Base-by-base conservation (phyloP, 2,329 filamentous ascomycete genomes). In the Pseudogymnoascus sp. region DNA sequence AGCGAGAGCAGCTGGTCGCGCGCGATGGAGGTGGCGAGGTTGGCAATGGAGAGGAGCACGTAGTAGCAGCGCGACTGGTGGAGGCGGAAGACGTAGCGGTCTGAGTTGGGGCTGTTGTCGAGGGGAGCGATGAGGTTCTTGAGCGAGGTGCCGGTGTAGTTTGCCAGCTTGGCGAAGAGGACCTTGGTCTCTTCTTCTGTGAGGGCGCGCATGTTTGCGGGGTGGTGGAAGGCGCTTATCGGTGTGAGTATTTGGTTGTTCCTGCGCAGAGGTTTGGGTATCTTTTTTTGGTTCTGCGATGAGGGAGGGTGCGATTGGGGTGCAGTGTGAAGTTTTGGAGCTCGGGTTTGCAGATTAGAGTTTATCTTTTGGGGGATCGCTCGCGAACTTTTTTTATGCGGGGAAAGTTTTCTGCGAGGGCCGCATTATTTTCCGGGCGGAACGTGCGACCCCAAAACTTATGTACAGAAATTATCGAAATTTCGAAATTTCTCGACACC, bases 151-250 rank as follows among this genome's bases (percentile, higher is more conserved):
- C 92, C 91, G 22, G 90, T 94, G 79, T 97, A 99, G 74, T 91
- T 90, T 62, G 94, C 94, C 39, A 99, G 85, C 79, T 97, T 96
- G 68, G 87, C 84, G 75, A 97, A 95, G 69, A 97, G 85, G 1
- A 88, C 89, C 73, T 89, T 85, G 62, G 87, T 89, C 76, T 91
- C 88, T 71, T 79, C 75, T 74, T 91, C 91, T 61, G 91, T 94
- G 67, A 96, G 84, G 59, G 88, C 84, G 61, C 91, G 84, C 90
- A 96, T 95, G 6, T 64, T 69, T 62, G 43, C 32, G 37, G 14
- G 18, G 30, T 39, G 58, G 37, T 60, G 34, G 18, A 57, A n/a
- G n/a, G n/a, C n/a, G n/a, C n/a, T n/a, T n/a, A n/a, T n/a, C n/a
- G n/a, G n/a, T n/a, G n/a, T n/a, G n/a, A n/a, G n/a, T n/a, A n/a